Percentiles rank a stretch among this genome's conserved stretches.
Evolutionary conservation across 768 basidiomycete species (phyloP).

Genomic region (Mycena pura): DNA sequence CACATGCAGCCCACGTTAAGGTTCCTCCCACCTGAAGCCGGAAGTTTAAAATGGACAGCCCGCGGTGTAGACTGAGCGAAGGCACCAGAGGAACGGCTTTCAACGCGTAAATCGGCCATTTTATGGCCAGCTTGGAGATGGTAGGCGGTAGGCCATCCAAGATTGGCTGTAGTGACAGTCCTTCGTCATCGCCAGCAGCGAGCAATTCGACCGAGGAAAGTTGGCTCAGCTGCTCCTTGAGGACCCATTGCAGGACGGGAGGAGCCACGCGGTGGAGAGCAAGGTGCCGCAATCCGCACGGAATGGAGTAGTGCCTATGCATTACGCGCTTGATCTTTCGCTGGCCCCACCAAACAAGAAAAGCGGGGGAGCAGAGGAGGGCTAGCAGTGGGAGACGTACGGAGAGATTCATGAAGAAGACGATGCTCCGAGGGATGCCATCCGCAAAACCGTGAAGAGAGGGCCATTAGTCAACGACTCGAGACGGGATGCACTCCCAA

Average conservation of each 20-base stretch:
- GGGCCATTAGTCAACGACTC: not conserved
- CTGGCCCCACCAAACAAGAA: not conserved
- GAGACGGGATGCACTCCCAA: not conserved
- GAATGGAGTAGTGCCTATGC: not conserved
- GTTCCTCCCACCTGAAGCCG: not conserved
- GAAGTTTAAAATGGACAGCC: not conserved
- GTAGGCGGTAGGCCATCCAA: not conserved
- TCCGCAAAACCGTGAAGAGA: not conserved
- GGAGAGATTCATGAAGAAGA: not conserved
- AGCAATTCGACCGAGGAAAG: not conserved
- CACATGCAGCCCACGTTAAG: not conserved
- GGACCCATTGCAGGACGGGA: not conserved
- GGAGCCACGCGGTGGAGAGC: not conserved
- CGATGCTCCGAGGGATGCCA: not conserved
- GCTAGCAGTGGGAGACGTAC: not conserved
- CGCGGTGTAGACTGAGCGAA: not conserved
- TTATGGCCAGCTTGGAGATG: not conserved
- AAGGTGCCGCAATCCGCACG: not conserved
- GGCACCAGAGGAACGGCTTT: not conserved
- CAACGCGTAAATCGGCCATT: not conserved
- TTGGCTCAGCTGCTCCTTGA: not conserved
- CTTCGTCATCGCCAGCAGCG: no score
- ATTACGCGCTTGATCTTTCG: not conserved
- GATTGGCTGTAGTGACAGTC: not conserved
- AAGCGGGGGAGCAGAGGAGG: not conserved